Evolutionary conservation across 2,329 filamentous ascomycete species (phyloP).

Genomic region (Ilyonectria destructans): DNA sequence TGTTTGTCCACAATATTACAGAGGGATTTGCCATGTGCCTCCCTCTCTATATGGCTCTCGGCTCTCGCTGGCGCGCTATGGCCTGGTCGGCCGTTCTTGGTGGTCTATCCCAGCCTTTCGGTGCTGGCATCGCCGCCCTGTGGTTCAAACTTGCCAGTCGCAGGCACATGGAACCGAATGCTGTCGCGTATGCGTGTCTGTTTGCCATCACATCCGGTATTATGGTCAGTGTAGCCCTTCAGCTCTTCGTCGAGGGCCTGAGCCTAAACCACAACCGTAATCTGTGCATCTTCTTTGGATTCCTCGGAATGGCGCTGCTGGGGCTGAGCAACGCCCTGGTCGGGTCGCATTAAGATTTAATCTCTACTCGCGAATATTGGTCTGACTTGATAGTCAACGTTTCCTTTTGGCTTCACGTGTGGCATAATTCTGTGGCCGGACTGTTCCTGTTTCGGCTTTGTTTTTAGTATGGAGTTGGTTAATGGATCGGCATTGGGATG

Average conservation of each 20-base stretch:
- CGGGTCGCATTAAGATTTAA: slow-evolving; percentile 62
- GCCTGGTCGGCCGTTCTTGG: slow-evolving; percentile 87
- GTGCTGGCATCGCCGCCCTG: slow-evolving; percentile 85
- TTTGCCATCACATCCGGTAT: slow-evolving; percentile 94
- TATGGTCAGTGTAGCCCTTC: slow-evolving; percentile 93
- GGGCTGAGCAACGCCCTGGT: slow-evolving; percentile 89
- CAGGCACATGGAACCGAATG: slow-evolving; percentile 65
- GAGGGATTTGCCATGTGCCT: slow-evolving; percentile 96
- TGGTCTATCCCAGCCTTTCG: slow-evolving; percentile 88
- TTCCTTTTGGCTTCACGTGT: not conserved
- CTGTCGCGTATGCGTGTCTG: slow-evolving; percentile 82
- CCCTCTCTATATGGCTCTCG: slow-evolving; percentile 91
- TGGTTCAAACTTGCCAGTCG: slow-evolving; percentile 84
- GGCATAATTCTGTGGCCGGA: not conserved
- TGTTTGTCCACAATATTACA: slow-evolving; percentile 98
- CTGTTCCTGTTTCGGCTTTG: not conserved
- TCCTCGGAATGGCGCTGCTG: slow-evolving; percentile 89
- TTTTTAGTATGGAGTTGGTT: slow-evolving; percentile 23
- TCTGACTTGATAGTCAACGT: not conserved
- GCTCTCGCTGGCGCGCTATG: slow-evolving; percentile 86
- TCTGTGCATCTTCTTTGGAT: slow-evolving; percentile 85
- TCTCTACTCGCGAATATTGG: not conserved
- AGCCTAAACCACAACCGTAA: slow-evolving; percentile 85
- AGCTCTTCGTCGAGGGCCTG: slow-evolving; percentile 89
- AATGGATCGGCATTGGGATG: slow-evolving; percentile 2